Percentiles rank a stretch among this genome's conserved stretches.
Conservation (phyloP, 2,329 filamentous ascomycete species). For the Eutypa lata region DNA sequence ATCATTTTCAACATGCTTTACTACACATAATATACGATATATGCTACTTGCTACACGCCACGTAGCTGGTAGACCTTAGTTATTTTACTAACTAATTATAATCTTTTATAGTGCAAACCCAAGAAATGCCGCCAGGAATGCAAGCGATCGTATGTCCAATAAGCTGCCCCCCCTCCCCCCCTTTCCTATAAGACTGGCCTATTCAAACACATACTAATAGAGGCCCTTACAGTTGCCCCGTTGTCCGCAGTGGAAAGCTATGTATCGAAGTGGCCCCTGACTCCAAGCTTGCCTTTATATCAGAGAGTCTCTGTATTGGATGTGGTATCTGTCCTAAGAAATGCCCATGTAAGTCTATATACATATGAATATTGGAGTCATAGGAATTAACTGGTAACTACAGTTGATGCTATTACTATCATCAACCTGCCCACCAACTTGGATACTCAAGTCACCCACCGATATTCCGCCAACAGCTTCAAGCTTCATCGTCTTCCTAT, state of each 20-base stretch:
- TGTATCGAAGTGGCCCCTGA: slow-evolving; percentile 90
- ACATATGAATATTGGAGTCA: not conserved
- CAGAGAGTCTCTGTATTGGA: slow-evolving; percentile 91
- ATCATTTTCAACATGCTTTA: not conserved
- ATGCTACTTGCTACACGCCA: slow-evolving; percentile 30
- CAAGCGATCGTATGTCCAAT: slow-evolving; percentile 79
- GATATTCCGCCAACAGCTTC: slow-evolving; percentile 99
- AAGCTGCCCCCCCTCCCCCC: not conserved
- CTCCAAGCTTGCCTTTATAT: slow-evolving; percentile 97
- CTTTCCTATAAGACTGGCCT: not conserved
- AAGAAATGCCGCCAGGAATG: slow-evolving; percentile 99
- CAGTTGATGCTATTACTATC: slow-evolving; percentile 90
- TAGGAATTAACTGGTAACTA: not conserved
- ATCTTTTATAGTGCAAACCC: slow-evolving; percentile 69
- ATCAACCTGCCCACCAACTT: slow-evolving; percentile 99
- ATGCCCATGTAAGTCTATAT: slow-evolving; percentile 64
- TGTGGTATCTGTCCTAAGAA: slow-evolving; percentile 99
- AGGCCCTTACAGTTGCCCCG: slow-evolving; percentile 47
- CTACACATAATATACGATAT: slow-evolving; percentile 22
- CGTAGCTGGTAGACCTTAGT: slow-evolving; percentile 14
- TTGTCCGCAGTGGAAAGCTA: slow-evolving; percentile 94
- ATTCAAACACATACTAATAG: slow-evolving; percentile 10
- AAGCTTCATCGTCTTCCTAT: slow-evolving; percentile 97
- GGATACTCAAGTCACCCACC: slow-evolving; percentile 95
- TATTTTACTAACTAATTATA: slow-evolving; percentile 7